Evolutionary conservation across 306 rosid genomes (phyloP).

Genomic region (Corylus americana): DNA sequence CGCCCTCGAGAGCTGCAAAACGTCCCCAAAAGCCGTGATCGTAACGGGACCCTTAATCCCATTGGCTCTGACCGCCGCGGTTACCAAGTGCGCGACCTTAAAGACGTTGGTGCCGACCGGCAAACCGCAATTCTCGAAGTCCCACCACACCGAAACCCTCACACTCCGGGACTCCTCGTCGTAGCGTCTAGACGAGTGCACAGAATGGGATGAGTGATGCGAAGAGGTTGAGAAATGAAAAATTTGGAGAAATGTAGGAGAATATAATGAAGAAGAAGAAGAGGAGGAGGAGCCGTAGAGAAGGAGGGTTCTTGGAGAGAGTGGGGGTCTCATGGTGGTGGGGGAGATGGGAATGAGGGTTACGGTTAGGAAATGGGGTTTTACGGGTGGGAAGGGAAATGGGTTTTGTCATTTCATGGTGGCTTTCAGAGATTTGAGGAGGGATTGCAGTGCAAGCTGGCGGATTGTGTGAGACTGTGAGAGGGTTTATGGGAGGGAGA

Average conservation of each 20-base stretch:
- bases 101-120: conserved; percentile 46
- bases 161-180: conserved; percentile 67
- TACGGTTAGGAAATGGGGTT: neutral
- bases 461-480: neutral
- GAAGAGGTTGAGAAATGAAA: conserved; percentile 38
- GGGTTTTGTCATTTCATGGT: conserved; percentile 17
- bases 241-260: conserved; percentile 25
- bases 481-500: conserved; percentile 6
- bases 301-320: conserved; percentile 21
- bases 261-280: conserved; percentile 5
- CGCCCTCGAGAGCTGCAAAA: conserved; percentile 50
- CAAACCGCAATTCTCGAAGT: conserved; percentile 70
- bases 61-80: conserved; percentile 65
- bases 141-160: conserved; percentile 96
- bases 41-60: conserved; percentile 85
- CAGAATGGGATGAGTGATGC: neutral
- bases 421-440: neutral
- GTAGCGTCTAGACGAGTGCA: conserved; percentile 27
- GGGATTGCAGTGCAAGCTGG: neutral
- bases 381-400: conserved; percentile 2
- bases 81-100: conserved; percentile 48
- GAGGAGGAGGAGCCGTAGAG: conserved; percentile 17
- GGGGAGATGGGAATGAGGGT: conserved; percentile 1
- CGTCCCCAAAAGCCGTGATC: conserved; percentile 76
- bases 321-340: conserved; percentile 24